Conservation (phyloP, 2,329 filamentous ascomycete genomes). For the Talaromyces pinophilus region DNA sequence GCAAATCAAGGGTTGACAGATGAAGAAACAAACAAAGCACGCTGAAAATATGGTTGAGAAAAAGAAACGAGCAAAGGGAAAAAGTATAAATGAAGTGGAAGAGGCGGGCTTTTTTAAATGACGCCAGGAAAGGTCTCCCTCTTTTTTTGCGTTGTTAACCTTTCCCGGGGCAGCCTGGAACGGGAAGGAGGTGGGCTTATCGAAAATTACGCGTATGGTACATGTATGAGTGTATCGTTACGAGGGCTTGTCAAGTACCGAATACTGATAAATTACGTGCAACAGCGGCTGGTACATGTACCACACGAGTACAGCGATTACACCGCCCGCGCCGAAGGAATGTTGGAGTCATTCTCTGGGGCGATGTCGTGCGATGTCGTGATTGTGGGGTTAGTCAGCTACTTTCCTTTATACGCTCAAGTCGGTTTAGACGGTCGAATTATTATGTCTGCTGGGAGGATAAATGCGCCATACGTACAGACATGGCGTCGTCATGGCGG, state of each 20-base stretch:
- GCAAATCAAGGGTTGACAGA: not conserved
- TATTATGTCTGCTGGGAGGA: not conserved
- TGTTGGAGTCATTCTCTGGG: conserved; percentile 15
- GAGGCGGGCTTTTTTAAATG: conserved; percentile 18
- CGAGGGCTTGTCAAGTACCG: not conserved
- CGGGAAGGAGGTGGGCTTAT: conserved; percentile 6
- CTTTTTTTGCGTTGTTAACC: not conserved
- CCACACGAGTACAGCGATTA: conserved; percentile 4
- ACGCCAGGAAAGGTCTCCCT: not conserved
- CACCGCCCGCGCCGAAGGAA: conserved; percentile 9
- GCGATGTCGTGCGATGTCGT: conserved; percentile 24
- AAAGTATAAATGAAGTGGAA: conserved; percentile 1
- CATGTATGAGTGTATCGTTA: conserved; percentile 3
- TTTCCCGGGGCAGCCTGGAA: conserved; percentile 7
- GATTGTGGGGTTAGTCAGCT: conserved; percentile 23
- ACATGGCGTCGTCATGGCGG: not conserved
- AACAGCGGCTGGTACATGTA: not conserved
- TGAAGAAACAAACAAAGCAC: not conserved
- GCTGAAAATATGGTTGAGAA: not conserved
- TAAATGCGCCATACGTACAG: not conserved
- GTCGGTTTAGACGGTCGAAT: not conserved
- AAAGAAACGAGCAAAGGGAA: not conserved
- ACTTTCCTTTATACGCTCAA: not conserved
- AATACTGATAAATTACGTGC: not conserved
- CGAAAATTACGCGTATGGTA: conserved; percentile 5